Percentiles rank a stretch among this genome's conserved stretches.
Evolutionary conservation across 306 rosid species (phyloP).

Genomic region (Cicer arietinum): DNA sequence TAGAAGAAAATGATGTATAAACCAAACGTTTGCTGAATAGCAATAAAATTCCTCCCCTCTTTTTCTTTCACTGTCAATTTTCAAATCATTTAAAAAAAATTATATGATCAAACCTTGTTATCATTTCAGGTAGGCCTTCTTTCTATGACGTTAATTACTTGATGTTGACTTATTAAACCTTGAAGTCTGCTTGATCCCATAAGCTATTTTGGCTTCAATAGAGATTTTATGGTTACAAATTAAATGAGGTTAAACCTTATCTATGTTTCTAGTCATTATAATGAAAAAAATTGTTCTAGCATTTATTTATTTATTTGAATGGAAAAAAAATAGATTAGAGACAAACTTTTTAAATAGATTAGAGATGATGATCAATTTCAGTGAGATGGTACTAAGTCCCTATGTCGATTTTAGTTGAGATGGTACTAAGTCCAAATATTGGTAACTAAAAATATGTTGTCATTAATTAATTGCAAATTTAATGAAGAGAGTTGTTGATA

Average conservation of each 20-base stretch:
- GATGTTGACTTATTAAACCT: conserved; percentile 42
- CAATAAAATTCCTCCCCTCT: background rate
- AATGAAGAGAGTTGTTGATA: too few species aligned
- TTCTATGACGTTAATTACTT: conserved; percentile 28
- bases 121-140: conserved; percentile 47
- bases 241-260: background rate
- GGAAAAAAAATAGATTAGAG: too few species aligned
- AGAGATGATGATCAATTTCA: too few species aligned
- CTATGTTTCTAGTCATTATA: background rate
- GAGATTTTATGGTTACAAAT: background rate
- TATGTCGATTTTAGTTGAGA: too few species aligned
- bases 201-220: too few species aligned
- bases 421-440: too few species aligned
- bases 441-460: too few species aligned
- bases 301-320: too few species aligned
- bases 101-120: conserved; percentile 37
- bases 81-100: background rate
- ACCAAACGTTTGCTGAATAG: conserved; percentile 1
- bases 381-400: too few species aligned
- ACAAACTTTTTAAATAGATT: too few species aligned
- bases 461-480: too few species aligned
- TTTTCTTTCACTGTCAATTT: conserved; percentile 33
- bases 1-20: conserved; percentile 24
- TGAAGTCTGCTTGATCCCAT: background rate
- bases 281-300: too few species aligned